Conservation (phyloP, 768 basidiomycete genomes). For the Candolleomyces aberdarensis region DNA sequence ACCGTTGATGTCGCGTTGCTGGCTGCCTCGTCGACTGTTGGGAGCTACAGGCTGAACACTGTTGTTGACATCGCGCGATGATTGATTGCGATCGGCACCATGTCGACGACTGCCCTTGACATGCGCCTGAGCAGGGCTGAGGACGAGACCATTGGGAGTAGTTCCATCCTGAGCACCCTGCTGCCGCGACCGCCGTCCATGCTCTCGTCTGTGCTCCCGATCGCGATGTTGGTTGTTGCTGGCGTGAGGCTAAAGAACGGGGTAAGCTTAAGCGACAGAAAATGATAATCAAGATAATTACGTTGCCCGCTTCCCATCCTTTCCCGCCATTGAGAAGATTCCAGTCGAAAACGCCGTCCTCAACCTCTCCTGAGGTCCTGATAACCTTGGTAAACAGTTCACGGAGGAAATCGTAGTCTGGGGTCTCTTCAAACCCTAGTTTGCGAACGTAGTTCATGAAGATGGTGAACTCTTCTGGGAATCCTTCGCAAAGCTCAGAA, state of each 20-base stretch:
- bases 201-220: constrained; percentile 54
- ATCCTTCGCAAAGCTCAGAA: constrained; percentile 91
- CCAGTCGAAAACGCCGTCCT: constrained; percentile 96
- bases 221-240: constrained; percentile 53
- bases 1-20: constrained; percentile 45
- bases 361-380: constrained; percentile 81
- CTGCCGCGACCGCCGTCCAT: constrained; percentile 56
- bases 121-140: constrained; percentile 64
- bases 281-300: constrained; percentile 37
- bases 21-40: constrained; percentile 64
- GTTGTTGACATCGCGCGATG: constrained; percentile 46
- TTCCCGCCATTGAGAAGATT: constrained; percentile 92
- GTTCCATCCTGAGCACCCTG: constrained; percentile 46
- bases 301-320: constrained; percentile 90
- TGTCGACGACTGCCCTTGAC: constrained; percentile 56
- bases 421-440: constrained; percentile 94
- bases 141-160: constrained; percentile 58
- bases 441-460: constrained; percentile 99
- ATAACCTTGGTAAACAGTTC: constrained; percentile 92
- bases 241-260: constrained; percentile 54
- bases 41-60: constrained; percentile 71
- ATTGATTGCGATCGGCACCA: constrained; percentile 44
- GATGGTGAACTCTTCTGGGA: constrained; percentile 97
- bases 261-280: constrained; percentile 24
- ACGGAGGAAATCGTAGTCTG: constrained; percentile 96